A percentile compares a stretch with the other conserved stretches of the same genome.
Evolutionary conservation across 2,329 filamentous ascomycete genomes (phyloP).

Genomic region (Microcera coccophila): DNA sequence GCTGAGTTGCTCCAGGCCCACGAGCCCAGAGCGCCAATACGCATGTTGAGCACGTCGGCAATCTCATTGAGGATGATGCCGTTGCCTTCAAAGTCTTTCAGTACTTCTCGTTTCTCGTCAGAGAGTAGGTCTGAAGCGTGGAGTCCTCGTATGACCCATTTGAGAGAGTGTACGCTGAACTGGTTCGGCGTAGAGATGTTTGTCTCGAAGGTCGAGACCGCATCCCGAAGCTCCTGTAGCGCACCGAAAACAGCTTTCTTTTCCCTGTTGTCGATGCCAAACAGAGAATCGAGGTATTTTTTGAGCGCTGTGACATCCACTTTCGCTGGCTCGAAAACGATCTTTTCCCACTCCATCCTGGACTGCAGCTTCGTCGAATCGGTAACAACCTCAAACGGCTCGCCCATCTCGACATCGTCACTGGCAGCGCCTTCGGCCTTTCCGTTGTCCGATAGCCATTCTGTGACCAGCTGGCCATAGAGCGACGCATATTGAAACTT

Average conservation of each 20-base stretch:
- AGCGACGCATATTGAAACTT: constrained; percentile 43
- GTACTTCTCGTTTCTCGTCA: constrained; percentile 38
- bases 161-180: constrained; percentile 34
- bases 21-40: constrained; percentile 39
- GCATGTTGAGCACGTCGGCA: constrained; percentile 51
- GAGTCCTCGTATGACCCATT: constrained; percentile 41
- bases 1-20: constrained; percentile 45
- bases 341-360: constrained; percentile 40
- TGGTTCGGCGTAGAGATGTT: constrained; percentile 28
- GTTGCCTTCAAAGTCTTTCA: constrained; percentile 43
- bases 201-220: constrained; percentile 32
- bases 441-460: constrained; percentile 40
- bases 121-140: constrained; percentile 42
- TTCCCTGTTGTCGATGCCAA: constrained; percentile 27
- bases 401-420: constrained; percentile 28
- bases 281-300: constrained; percentile 40
- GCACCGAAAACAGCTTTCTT: constrained; percentile 24
- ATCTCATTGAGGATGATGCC: constrained; percentile 44
- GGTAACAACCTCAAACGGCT: constrained; percentile 40
- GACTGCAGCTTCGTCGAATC: constrained; percentile 39
- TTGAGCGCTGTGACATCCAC: constrained; percentile 37
- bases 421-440: constrained; percentile 6
- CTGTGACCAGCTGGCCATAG: constrained; percentile 45
- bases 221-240: constrained; percentile 24
- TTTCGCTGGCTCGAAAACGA: constrained; percentile 39